A percentile compares a stretch with the other conserved stretches of the same genome.
Conservation (phyloP, 345 rosid genomes). For the Jatropha curcas region DNA sequence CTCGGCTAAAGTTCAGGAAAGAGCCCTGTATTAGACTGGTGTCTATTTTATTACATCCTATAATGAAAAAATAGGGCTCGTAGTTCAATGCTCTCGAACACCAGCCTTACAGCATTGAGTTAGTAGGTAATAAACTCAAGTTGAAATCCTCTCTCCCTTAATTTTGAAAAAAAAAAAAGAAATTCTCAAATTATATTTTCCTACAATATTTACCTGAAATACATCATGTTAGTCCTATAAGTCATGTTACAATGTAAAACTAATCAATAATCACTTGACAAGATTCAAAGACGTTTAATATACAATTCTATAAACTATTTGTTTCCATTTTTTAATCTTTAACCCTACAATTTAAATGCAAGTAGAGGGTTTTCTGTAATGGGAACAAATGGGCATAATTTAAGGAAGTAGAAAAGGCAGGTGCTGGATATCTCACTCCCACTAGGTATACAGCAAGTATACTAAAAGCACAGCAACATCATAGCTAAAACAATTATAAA, state of each 20-base stretch:
- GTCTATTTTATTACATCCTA: too few species aligned
- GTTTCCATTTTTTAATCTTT: background rate
- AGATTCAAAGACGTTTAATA: background rate
- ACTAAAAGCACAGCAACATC: constrained; percentile 8
- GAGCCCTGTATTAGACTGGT: too few species aligned
- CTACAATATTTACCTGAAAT: too few species aligned
- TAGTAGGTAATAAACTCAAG: too few species aligned
- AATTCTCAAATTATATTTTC: too few species aligned
- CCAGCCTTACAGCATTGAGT: too few species aligned
- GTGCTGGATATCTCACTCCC: constrained; percentile 1
- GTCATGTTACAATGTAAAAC: background rate
- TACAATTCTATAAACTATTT: background rate
- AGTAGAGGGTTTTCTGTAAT: too few species aligned
- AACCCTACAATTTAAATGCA: background rate
- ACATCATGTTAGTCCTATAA: too few species aligned
- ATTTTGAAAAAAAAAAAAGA: too few species aligned
- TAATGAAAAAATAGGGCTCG: too few species aligned
- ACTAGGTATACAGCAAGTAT: background rate
- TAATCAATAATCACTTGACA: background rate
- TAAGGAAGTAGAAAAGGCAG: background rate
- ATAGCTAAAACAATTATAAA: background rate
- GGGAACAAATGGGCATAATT: background rate
- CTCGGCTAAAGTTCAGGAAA: too few species aligned
- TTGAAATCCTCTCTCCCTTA: too few species aligned
- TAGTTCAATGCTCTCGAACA: background rate